Conservation (phyloP, 1,284 basidiomycete genomes). For the Malassezia globosa region DNA sequence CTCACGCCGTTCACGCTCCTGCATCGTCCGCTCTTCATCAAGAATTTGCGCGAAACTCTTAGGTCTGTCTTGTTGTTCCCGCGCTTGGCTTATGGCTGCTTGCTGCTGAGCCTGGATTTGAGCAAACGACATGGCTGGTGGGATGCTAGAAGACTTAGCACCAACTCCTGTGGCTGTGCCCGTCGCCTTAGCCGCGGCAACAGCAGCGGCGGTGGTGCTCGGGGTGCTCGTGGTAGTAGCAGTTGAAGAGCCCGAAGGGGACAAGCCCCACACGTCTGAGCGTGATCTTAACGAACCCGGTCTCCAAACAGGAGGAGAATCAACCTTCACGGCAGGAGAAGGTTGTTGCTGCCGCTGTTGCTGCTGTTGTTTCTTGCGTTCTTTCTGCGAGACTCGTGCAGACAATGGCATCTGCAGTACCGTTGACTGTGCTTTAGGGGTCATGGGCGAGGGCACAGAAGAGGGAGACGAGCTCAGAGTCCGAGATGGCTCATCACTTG, state of each 20-base stretch:
- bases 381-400: constrained; percentile 35
- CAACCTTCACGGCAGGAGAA: too few relatives aligned
- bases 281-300: background rate
- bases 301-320: background rate
- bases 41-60: constrained; percentile 36
- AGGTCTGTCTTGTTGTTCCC: constrained; percentile 18
- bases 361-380: constrained; percentile 34
- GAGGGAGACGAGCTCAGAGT: background rate
- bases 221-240: too few relatives aligned
- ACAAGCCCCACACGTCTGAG: constrained; percentile 1
- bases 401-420: constrained; percentile 19
- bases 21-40: constrained; percentile 30
- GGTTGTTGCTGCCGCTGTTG: constrained; percentile 20
- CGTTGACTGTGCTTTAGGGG: constrained; percentile 5
- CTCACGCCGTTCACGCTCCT: constrained; percentile 28
- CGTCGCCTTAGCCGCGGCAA: too few relatives aligned
- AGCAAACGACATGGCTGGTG: constrained; percentile 25
- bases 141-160: too few relatives aligned
- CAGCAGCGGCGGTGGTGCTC: too few relatives aligned
- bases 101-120: constrained; percentile 41
- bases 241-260: background rate
- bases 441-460: constrained; percentile 14
- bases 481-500: background rate
- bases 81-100: constrained; percentile 18
- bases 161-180: too few relatives aligned